Evolutionary conservation across 2,329 filamentous ascomycete genomes (phyloP).

Genomic region (Fusarium chuoi): DNA sequence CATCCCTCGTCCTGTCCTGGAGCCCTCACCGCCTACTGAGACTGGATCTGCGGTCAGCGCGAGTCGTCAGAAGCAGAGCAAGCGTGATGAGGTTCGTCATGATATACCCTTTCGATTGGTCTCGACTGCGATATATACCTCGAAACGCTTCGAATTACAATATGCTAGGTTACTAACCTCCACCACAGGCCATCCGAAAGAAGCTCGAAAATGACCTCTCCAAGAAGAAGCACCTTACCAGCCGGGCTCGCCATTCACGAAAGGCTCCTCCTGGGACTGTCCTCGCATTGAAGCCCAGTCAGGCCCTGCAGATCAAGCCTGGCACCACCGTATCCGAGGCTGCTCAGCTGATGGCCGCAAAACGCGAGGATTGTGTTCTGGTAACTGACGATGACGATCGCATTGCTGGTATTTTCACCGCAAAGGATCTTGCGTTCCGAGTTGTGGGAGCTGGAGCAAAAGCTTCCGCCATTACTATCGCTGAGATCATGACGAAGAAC

Average conservation of each 20-base stretch:
- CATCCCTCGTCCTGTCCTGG: conserved; percentile 79
- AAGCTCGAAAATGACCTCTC: conserved; percentile 98
- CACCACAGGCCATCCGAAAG: conserved; percentile 84
- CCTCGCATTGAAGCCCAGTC: conserved; percentile 92
- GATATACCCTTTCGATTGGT: conserved; percentile 6
- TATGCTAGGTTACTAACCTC: conserved; percentile 26
- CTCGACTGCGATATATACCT: conserved; percentile 26
- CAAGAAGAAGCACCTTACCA: conserved; percentile 90
- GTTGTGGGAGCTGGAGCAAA: conserved; percentile 93
- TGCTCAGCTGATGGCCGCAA: conserved; percentile 98
- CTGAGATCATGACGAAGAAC: conserved; percentile 99
- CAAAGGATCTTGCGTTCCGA: conserved; percentile 97
- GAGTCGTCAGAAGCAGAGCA: conserved; percentile 94
- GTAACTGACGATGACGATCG: conserved; percentile 98
- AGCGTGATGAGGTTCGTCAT: conserved; percentile 91
- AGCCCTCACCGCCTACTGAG: conserved; percentile 66
- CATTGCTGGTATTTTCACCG: conserved; percentile 98
- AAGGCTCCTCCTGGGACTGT: conserved; percentile 97
- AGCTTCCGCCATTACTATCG: conserved; percentile 89
- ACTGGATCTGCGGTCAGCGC: conserved; percentile 80
- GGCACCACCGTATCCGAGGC: conserved; percentile 93
- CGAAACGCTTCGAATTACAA: conserved; percentile 3
- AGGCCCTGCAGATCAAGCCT: conserved; percentile 97
- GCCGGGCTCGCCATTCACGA: conserved; percentile 83
- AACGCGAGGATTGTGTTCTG: conserved; percentile 96